Evolutionary conservation across 495 filamentous ascomycete species (phyloP), one percentile per base, ranked within the genome.

Genomic region (Aspergillus kassunensis): DNA sequence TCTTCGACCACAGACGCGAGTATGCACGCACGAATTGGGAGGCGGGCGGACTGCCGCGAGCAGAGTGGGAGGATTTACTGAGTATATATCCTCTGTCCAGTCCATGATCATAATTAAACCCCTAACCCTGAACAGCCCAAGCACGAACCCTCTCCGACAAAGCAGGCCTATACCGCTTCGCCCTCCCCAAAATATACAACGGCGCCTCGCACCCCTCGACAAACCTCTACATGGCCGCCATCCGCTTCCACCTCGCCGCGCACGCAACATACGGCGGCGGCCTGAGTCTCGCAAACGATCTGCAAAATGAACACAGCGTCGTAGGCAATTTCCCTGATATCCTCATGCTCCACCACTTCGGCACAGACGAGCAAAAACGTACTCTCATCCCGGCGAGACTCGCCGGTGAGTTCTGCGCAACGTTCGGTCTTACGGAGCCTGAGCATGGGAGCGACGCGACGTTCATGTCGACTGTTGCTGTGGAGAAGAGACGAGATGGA

Each of bases 401-500:
- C 9, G 56, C 70, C 12, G 78, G 77, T 1, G 70, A 73, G 25
- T 71, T 80, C 37, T 55, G 73, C 31, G 70, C 75, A 27, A 81
- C 79, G 0, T 83, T 84, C 61, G 81, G 81, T 4, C 63, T 83
- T 23, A 83, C 82, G 4, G 81, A 83, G 64, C 79, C 79, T n/a
- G 70, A 68, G 11, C 79, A 83, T 53, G 80, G 81, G 3, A 80
- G 75, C 54, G 80, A 83, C 59, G 80, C 77, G 0, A 84, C 80
- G 2, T 74, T 77, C 54, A 79, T 83, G 76, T 69, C 65, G 3
- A 83, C 79, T 0, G 55, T 62, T n/a, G 80, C 75, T 1, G 54
- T 27, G 34, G 60, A 64, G 36, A 12, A 1, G 4, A 33, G 12
- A 12, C 63, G 64, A 4, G 59, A 62, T 16, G 63, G 62, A 5